Evolutionary conservation across 2,329 filamentous ascomycete genomes (phyloP).

Genomic region (Ophiosphaerella herpotricha): DNA sequence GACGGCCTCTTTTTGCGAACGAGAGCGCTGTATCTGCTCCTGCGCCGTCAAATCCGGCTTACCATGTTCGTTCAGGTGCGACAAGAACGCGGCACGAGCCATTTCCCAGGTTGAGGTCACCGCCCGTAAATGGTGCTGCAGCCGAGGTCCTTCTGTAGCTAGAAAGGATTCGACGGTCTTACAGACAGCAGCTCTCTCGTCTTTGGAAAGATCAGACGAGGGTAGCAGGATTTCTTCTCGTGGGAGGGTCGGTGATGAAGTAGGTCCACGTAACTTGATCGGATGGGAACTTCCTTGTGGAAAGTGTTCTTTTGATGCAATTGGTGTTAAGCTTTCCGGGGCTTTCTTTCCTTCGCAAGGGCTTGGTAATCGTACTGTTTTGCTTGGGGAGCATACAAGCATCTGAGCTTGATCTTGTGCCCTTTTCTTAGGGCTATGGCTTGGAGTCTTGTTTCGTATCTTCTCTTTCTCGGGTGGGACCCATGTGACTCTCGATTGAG

Average conservation of each 20-base stretch:
- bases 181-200: conserved; percentile 25
- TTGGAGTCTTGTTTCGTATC: conserved; percentile 16
- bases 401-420: conserved; percentile 15
- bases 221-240: conserved; percentile 7
- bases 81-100: conserved; percentile 29
- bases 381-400: conserved; percentile 34
- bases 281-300: conserved; percentile 11
- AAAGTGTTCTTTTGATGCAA: conserved; percentile 24
- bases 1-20: conserved; percentile 36
- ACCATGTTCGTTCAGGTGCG: conserved; percentile 31
- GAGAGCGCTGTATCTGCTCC: conserved; percentile 29
- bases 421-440: conserved; percentile 8
- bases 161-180: conserved; percentile 30
- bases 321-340: conserved; percentile 18
- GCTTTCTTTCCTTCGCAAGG: conserved; percentile 13
- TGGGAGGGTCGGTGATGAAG: conserved; percentile 1
- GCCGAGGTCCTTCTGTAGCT: conserved; percentile 24
- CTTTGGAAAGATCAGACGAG: conserved; percentile 35
- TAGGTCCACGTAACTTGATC: conserved; percentile 13
- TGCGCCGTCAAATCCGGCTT: conserved; percentile 22
- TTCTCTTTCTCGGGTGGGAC: conserved; percentile 11
- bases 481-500: conserved; percentile 13
- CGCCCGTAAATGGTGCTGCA: conserved; percentile 30
- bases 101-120: conserved; percentile 32
- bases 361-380: conserved; percentile 19